Percentiles rank a stretch among this genome's conserved stretches.
Conservation (phyloP, 495 filamentous ascomycete genomes). For the Talaromyces proteolyticus region DNA sequence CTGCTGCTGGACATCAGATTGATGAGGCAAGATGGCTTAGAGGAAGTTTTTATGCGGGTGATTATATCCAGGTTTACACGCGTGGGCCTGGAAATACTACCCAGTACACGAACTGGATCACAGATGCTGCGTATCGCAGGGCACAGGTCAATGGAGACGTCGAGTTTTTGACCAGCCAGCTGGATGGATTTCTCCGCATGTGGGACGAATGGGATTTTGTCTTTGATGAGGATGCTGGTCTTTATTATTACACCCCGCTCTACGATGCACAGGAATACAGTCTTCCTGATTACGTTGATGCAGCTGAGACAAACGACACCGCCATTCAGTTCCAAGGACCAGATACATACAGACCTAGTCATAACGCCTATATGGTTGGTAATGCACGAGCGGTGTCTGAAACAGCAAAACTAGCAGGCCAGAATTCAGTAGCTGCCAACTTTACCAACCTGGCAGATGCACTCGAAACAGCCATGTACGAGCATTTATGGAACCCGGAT, state of each 20-base stretch:
- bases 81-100: conserved; percentile 33
- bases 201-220: conserved; percentile 34
- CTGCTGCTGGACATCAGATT: conserved; percentile 38
- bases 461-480: conserved; percentile 28
- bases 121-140: conserved; percentile 28
- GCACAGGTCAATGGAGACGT: conserved; percentile 33
- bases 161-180: conserved; percentile 25
- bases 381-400: conserved; percentile 32
- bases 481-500: conserved; percentile 29
- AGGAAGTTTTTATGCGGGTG: conserved; percentile 28
- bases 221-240: conserved; percentile 20
- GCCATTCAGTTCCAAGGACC: conserved; percentile 28
- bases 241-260: conserved; percentile 36
- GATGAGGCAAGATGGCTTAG: conserved; percentile 40
- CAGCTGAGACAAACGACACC: conserved; percentile 22
- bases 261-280: conserved; percentile 40
- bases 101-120: conserved; percentile 38
- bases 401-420: conserved; percentile 22
- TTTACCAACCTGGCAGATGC: conserved; percentile 25
- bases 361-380: conserved; percentile 44
- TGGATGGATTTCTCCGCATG: conserved; percentile 31
- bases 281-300: conserved; percentile 33
- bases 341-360: conserved; percentile 33
- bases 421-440: conserved; percentile 15
- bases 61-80: conserved; percentile 36